Percentiles rank a stretch among this genome's conserved stretches.
Evolutionary conservation across 2,329 filamentous ascomycete genomes (phyloP).

Genomic region (Tolypocladium ovalisporum): DNA sequence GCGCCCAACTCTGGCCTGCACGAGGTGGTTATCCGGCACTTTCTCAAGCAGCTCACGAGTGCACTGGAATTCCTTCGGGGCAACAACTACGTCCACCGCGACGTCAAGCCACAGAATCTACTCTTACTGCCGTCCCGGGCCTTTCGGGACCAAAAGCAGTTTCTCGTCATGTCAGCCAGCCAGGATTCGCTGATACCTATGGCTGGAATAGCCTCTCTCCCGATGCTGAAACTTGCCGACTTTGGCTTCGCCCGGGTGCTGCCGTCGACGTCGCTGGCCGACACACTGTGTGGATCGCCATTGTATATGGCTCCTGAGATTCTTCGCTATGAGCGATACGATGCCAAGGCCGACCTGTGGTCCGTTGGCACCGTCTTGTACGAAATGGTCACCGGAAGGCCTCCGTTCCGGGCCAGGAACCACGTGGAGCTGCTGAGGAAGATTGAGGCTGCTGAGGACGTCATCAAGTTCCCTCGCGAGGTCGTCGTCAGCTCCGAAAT

Average conservation of each 20-base stretch:
- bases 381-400: conserved; percentile 86
- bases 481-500: conserved; percentile 61
- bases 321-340: conserved; percentile 91
- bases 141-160: conserved; percentile 44
- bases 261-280: conserved; percentile 81
- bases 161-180: conserved; percentile 63
- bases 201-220: conserved; percentile 71
- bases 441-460: conserved; percentile 82
- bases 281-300: conserved; percentile 92
- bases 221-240: conserved; percentile 95
- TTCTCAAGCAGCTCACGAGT: conserved; percentile 87
- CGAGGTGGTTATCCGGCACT: conserved; percentile 93
- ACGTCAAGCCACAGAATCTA: conserved; percentile 95
- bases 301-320: conserved; percentile 99
- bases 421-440: conserved; percentile 88
- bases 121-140: conserved; percentile 73
- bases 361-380: conserved; percentile 92
- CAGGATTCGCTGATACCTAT: conserved; percentile 72
- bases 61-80: conserved; percentile 80
- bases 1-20: conserved; percentile 75
- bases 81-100: conserved; percentile 85
- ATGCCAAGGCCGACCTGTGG: conserved; percentile 94
- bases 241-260: conserved; percentile 96
- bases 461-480: conserved; percentile 71
- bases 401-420: conserved; percentile 85